Evolutionary conservation across 805 yeast genomes (phyloP).

Genomic region (Yamadazyma sp.): DNA sequence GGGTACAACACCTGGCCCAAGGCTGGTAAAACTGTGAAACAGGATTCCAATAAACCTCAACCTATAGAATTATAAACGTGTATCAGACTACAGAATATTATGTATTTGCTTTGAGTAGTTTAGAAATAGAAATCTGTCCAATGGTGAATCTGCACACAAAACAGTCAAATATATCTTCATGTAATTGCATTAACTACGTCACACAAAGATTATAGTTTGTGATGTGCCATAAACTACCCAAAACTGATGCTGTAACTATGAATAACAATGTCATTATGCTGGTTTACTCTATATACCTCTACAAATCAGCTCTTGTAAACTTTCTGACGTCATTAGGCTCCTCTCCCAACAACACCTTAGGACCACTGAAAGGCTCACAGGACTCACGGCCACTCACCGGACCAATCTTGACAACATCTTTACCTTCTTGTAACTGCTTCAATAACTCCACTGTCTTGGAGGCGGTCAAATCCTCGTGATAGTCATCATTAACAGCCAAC

Average conservation of each 20-base stretch:
- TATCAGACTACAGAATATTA: slow-evolving; percentile 2
- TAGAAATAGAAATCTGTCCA: too few relatives aligned
- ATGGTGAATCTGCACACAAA: too few relatives aligned
- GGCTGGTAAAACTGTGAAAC: slow-evolving; percentile 7
- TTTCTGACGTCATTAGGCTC: slow-evolving; percentile 70
- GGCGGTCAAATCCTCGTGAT: slow-evolving; percentile 75
- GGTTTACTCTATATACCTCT: slow-evolving; percentile 12
- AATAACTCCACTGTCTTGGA: slow-evolving; percentile 62
- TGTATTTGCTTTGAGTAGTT: too few relatives aligned
- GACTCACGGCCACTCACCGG: slow-evolving; percentile 66
- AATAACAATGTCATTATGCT: slow-evolving; percentile 14
- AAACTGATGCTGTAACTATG: too few relatives aligned
- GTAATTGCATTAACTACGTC: too few relatives aligned
- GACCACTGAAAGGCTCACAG: slow-evolving; percentile 78
- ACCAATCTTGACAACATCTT: slow-evolving; percentile 51
- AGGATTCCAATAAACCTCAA: slow-evolving; percentile 2
- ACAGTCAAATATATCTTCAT: too few relatives aligned
- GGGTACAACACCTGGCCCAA: slow-evolving; percentile 26
- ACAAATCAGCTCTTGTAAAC: slow-evolving; percentile 73
- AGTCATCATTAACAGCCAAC: slow-evolving; percentile 82
- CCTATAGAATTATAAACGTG: too few relatives aligned
- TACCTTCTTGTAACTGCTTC: slow-evolving; percentile 63
- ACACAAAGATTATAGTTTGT: too few relatives aligned
- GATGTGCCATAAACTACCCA: too few relatives aligned
- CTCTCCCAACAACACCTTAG: slow-evolving; percentile 55